A percentile compares a stretch with the other conserved stretches of the same genome.
Conservation (phyloP, 1,139 yeast species). For the Lodderomyces metapsilosis region DNA sequence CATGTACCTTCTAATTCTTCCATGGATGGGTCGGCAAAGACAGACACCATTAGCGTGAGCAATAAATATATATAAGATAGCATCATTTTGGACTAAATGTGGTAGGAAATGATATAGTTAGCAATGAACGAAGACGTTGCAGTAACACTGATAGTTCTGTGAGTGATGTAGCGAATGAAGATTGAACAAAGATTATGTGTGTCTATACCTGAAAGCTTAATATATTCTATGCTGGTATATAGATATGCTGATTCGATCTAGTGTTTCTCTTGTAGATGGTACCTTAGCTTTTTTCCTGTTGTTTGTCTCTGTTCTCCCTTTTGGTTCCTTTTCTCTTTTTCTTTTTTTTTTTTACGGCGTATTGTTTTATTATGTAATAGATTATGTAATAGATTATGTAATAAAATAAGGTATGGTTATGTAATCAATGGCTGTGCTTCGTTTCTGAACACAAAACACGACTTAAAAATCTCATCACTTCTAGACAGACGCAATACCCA, state of each 20-base stretch:
- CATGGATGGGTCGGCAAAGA: slow-evolving; percentile 26
- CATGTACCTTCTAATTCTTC: slow-evolving; percentile 78
- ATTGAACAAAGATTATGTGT: background rate
- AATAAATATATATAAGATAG: slow-evolving; percentile 1
- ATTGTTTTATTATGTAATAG: background rate
- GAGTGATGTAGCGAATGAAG: no score
- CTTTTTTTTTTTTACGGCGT: background rate
- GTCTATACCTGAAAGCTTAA: no score
- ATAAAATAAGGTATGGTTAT: no score
- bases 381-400: background rate
- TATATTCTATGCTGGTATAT: no score
- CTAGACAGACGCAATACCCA: no score
- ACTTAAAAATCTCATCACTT: no score
- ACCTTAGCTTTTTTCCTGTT: no score
- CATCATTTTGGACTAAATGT: slow-evolving; percentile 3
- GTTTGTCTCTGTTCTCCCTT: no score
- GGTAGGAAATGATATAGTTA: background rate
- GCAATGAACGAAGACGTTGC: no score
- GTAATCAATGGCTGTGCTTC: background rate
- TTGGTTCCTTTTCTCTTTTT: background rate
- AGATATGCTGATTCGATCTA: no score
- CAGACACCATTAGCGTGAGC: slow-evolving; percentile 5
- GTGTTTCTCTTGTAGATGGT: no score
- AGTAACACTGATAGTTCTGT: no score
- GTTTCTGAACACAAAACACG: background rate